Evolutionary conservation across 352 stramenopile species (phyloP), one percentile per base, ranked within the genome.

Genomic region (Lagenidium giganteum): DNA sequence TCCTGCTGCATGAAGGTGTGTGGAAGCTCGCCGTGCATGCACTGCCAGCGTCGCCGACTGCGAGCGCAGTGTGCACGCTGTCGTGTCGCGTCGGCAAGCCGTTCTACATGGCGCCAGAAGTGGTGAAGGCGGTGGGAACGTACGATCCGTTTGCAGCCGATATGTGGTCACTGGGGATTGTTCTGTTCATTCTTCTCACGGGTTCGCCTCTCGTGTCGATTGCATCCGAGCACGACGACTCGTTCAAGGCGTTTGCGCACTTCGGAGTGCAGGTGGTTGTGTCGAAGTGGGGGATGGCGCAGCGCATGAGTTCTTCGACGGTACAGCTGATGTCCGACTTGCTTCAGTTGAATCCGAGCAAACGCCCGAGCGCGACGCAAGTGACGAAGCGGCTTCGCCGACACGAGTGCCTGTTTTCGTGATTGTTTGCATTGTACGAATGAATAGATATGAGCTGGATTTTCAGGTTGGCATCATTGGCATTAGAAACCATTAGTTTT

Each of bases 101-200:
- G 12, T 59, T 81, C 29, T 93, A 93, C 53, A 88, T 91, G 70
- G 77, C 78, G 5, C 81, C 81, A 1, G 81, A 93, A 65, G 59
- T 64, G 5, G 77, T 62, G 46, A 45, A 52, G 9, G 61, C 43
- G 2, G 14, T 59, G 13, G 42, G 21, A 4, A 45, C 35, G 36
- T 90, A 90, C 43, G 71, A 89, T 46, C 72, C 78, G 5, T 71
- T 70, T 50, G 44, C 46, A 29, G 75, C 75, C 4, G 81, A 93
- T 43, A 64, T 89, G 8, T 93, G 81, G 81, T 83, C 81, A n/a
- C 70, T 93, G 9, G 81, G 81, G 8, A 75, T 93, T 42, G 86
- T 93, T 50, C 55, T 93, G 16, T 73, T 88, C 53, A 66, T 75
- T 24, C 81, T 93, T 48, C 35, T 91, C 28, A 76, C 72, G 1